These are phyloP conservation scores for Anthracocystis walkeri DNA, from an alignment of 1,284 basidiomycete genomes.

Conservation along the genomic window DNA sequence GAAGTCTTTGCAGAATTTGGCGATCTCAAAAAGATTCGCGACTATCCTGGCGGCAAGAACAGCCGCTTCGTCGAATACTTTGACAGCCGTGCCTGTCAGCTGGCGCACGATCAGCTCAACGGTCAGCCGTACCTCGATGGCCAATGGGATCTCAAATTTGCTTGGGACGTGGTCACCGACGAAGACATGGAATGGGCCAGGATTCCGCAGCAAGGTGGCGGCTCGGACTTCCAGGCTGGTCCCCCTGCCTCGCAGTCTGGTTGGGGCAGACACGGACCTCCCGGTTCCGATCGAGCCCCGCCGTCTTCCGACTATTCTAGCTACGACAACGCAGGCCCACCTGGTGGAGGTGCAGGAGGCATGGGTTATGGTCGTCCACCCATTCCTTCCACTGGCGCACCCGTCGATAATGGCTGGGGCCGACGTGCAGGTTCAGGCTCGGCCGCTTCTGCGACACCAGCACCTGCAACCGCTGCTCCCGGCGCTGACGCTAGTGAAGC, in stretches of 20 bases:
- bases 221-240: slow-evolving; percentile 53
- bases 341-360: slow-evolving; percentile 10
- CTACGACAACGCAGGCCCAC: slow-evolving; percentile 10
- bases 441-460: slow-evolving; percentile 16
- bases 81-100: slow-evolving; percentile 74
- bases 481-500: slow-evolving; percentile 19
- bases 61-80: slow-evolving; percentile 51
- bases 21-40: slow-evolving; percentile 82
- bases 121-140: slow-evolving; percentile 85
- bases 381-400: slow-evolving; percentile 33
- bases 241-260: slow-evolving; percentile 56
- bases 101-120: slow-evolving; percentile 83
- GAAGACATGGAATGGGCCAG: slow-evolving; percentile 56
- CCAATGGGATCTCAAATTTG: slow-evolving; percentile 84
- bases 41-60: slow-evolving; percentile 55
- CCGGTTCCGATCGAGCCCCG: slow-evolving; percentile 20
- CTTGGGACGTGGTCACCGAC: slow-evolving; percentile 77
- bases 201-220: slow-evolving; percentile 13
- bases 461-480: slow-evolving; percentile 10
- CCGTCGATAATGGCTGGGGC: slow-evolving; percentile 48
- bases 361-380: slow-evolving; percentile 40
- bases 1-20: slow-evolving; percentile 87
- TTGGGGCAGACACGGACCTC: slow-evolving; percentile 22
- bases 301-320: slow-evolving; percentile 29
- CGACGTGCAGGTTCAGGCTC: slow-evolving; percentile 37